Percentiles rank a stretch among this genome's conserved stretches.
phyloP scores from a whole-genome alignment of 164 flowering plant genomes.

The Vitis labrusca region DNA sequence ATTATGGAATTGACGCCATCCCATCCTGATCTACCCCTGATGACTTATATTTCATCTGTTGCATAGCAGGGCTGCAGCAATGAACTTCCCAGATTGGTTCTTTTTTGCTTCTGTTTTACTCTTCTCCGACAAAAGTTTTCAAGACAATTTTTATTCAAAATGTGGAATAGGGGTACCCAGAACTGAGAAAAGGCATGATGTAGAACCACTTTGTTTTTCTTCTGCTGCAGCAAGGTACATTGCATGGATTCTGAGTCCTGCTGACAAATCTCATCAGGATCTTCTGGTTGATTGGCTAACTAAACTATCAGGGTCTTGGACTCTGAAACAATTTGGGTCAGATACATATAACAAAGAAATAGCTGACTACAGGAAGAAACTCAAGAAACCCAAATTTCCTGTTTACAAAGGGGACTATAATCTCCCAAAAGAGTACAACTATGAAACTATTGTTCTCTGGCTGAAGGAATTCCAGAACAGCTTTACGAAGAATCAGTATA shows the following conservation, averaged over 20 bases:
- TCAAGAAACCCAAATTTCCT: conserved; percentile 33
- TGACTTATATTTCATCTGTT: conserved; percentile 12
- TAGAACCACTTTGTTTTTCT: conserved; percentile 15
- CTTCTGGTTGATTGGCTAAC: conserved; percentile 34
- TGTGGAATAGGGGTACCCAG: conserved; percentile 7
- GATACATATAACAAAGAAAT: conserved; percentile 13
- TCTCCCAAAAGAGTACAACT: conserved; percentile 13
- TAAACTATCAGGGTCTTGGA: conserved; percentile 46
- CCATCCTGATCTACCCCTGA: background rate
- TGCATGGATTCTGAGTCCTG: conserved; percentile 65
- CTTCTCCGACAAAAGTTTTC: conserved; percentile 30
- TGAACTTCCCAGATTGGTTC: conserved; percentile 80
- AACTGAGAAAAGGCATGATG: conserved; percentile 15
- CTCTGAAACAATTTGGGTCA: conserved; percentile 19
- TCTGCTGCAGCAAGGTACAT: conserved; percentile 64
- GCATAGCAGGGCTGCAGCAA: conserved; percentile 63
- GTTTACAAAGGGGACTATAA: conserved; percentile 15
- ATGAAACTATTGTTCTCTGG: conserved; percentile 33
- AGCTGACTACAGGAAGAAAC: conserved; percentile 29
- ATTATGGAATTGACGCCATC: background rate
- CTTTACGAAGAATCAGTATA: conserved; percentile 12
- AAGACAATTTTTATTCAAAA: conserved; percentile 17
- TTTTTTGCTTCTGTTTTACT: conserved; percentile 56
- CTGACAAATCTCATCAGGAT: conserved; percentile 33
- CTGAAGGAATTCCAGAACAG: conserved; percentile 46